These are phyloP conservation scores for Pichia nakasei DNA, from an alignment of 805 yeast genomes.

Conservation along the genomic window DNA sequence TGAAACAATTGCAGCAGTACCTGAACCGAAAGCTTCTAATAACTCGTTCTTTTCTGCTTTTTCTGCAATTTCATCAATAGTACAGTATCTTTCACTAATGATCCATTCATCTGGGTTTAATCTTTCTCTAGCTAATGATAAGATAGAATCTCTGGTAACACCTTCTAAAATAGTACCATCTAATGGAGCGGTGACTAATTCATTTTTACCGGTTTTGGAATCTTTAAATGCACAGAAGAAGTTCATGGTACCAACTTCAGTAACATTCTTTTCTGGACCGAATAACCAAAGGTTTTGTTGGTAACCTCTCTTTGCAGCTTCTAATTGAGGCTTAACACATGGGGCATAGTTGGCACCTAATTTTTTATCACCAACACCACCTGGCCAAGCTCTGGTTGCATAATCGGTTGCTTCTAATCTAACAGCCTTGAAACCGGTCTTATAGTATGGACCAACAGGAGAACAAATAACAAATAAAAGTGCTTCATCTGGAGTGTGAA, in stretches of 20 bases:
- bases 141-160: constrained; percentile 86
- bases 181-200: constrained; percentile 90
- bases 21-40: constrained; percentile 93
- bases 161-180: constrained; percentile 97
- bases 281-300: constrained; percentile 96
- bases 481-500: constrained; percentile 73
- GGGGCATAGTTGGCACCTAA: constrained; percentile 98
- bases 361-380: constrained; percentile 94
- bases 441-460: constrained; percentile 95
- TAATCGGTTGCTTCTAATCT: constrained; percentile 89
- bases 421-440: constrained; percentile 94
- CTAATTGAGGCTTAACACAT: constrained; percentile 79
- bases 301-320: constrained; percentile 87
- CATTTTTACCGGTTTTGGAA: constrained; percentile 71
- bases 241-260: constrained; percentile 98
- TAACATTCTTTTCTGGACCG: constrained; percentile 77
- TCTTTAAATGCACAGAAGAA: constrained; percentile 80
- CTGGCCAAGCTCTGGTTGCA: constrained; percentile 99
- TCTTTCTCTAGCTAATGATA: constrained; percentile 67
- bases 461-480: constrained; percentile 80
- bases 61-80: constrained; percentile 73
- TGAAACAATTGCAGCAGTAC: constrained; percentile 95
- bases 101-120: constrained; percentile 74
- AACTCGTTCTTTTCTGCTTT: constrained; percentile 73
- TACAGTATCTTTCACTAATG: constrained; percentile 72